Evolutionary conservation across 2,329 filamentous ascomycete species (phyloP), one percentile per base, ranked within the genome.

Genomic region (Aspergillus hortae): DNA sequence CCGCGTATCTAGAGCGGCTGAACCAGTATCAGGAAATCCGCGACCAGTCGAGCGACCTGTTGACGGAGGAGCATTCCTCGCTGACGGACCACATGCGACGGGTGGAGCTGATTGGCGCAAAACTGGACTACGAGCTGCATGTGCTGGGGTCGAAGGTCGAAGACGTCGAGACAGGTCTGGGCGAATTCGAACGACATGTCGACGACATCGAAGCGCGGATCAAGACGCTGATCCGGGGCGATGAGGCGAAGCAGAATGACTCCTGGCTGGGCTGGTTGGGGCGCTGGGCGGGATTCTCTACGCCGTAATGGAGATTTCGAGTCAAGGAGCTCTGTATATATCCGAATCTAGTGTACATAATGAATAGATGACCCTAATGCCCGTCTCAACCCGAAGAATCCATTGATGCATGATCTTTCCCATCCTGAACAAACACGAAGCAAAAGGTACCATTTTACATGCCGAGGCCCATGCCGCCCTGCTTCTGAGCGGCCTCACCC

Each of bases 91-190:
- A 81, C 14, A 77, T 91, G 55, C 87, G 87, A 67, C 89, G 94
- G 57, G 79, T 96, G 12, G 91, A 95, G 67, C 82, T 87, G 19
- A 76, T 95, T 36, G 84, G 87, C 2, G 90, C 90, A 17, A 92
- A 92, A 70, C 78, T 97, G 50, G 92, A 97, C 64, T 97, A 97
- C 70, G 92, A 96, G 75, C 86, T 96, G 55, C 83, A 87, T 54
- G 84, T 85, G 14, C 76, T 97, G n/a, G 79, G 85, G 45, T 84
- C 86, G 44, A 90, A 90, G 62, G 87, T 96, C 9, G 81, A 89
- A 61, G 92, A 97, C 65, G 88, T 96, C 7, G 91, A 96, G 65
- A 88, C 90, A 55, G 89, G 88, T 1, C 84, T 95, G 0, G 75
- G 74, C 10, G 87, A 91, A 55, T 95, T 95, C 68, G 89, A 92